phyloP scores from a whole-genome alignment of 495 filamentous ascomycete genomes.

The Amphirosellinia nigrospora region DNA sequence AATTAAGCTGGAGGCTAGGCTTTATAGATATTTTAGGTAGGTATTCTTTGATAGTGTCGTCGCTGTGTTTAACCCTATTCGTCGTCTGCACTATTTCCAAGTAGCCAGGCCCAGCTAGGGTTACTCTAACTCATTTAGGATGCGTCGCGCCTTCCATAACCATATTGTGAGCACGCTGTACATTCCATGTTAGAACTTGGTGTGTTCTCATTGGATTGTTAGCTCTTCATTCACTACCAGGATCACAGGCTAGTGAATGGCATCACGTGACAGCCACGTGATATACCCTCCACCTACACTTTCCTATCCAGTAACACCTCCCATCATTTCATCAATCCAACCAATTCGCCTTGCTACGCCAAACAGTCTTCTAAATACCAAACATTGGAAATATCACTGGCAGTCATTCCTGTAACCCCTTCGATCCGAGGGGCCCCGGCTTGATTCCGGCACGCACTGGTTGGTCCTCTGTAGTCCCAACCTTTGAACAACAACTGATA shows the following conservation, averaged over 20 bases:
- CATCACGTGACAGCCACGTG: constrained; percentile 27
- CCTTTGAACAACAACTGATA: background rate
- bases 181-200: too few species aligned
- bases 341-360: background rate
- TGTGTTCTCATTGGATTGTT: background rate
- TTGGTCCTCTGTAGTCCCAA: background rate
- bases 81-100: too few species aligned
- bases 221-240: background rate
- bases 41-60: too few species aligned
- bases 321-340: background rate
- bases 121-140: too few species aligned
- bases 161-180: too few species aligned
- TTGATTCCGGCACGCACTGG: background rate
- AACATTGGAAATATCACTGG: background rate
- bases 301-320: background rate
- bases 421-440: background rate
- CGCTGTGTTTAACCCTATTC: too few species aligned
- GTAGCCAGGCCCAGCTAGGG: too few species aligned
- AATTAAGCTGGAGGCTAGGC: too few species aligned
- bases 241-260: background rate
- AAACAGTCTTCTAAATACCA: background rate
- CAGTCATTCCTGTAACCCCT: background rate
- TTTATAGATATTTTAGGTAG: too few species aligned
- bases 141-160: too few species aligned
- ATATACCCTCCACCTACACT: constrained; percentile 1